phyloP scores from a whole-genome alignment of 331 rosid genomes.

The Quercus phellos region DNA sequence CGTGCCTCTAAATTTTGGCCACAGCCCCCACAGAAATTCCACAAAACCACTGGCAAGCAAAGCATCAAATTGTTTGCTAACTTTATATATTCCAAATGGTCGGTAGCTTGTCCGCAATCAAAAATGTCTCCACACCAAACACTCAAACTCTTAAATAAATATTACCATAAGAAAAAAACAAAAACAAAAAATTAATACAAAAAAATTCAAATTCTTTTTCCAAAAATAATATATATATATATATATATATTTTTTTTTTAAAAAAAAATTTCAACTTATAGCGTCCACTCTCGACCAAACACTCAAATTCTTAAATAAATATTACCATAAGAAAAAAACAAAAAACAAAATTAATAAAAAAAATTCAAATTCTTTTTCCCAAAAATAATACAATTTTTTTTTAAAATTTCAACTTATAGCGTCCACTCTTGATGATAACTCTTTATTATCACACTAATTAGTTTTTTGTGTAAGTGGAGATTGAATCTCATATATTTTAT shows the following conservation, averaged over 20 bases:
- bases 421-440: rapidly evolving
- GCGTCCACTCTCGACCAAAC: neutral
- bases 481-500: rapidly evolving
- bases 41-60: slow-evolving; percentile 16
- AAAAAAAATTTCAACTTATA: rapidly evolving
- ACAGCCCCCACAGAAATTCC: slow-evolving; percentile 17
- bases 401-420: too few species aligned
- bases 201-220: neutral
- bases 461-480: rapidly evolving
- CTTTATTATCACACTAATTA: rapidly evolving
- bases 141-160: slow-evolving; percentile 1
- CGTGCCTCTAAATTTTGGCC: neutral
- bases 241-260: too few species aligned
- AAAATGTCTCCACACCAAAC: slow-evolving; percentile 8
- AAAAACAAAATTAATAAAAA: neutral
- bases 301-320: slow-evolving; percentile 1
- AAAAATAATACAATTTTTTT: neutral
- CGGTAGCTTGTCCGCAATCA: slow-evolving; percentile 43
- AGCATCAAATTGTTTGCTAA: neutral
- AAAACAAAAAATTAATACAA: neutral
- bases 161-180: too few species aligned
- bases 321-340: too few species aligned
- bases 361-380: neutral
- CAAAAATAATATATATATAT: neutral
- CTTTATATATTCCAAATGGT: slow-evolving; percentile 28